A percentile compares a stretch with the other conserved stretches of the same genome.
phyloP scores from a whole-genome alignment of 768 basidiomycete genomes.

The Termitomyces sp. region DNA sequence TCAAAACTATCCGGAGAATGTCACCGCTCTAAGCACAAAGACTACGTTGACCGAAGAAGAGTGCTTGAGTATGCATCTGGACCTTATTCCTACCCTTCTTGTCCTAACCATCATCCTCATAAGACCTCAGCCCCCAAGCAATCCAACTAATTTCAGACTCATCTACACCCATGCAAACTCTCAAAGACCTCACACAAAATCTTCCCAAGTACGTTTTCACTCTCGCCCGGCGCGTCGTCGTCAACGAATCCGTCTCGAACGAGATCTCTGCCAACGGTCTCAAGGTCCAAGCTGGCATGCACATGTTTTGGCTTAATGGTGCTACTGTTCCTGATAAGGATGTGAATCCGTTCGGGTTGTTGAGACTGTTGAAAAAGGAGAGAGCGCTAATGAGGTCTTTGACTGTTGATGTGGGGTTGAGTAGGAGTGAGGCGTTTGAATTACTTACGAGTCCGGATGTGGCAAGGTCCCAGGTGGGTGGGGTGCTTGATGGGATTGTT shows the following conservation, averaged over 20 bases:
- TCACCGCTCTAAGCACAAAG: conserved; percentile 30
- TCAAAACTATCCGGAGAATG: conserved; percentile 33
- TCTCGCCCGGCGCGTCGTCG: conserved; percentile 63
- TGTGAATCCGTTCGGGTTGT: conserved; percentile 64
- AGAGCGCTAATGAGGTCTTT: conserved; percentile 55
- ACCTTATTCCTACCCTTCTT: not conserved
- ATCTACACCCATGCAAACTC: conserved; percentile 42
- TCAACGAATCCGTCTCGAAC: conserved; percentile 41
- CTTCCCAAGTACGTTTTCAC: conserved; percentile 84
- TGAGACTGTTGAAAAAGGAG: conserved; percentile 73
- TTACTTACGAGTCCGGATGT: conserved; percentile 65
- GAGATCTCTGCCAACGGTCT: conserved; percentile 58
- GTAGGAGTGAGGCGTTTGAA: conserved; percentile 60
- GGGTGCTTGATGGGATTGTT: conserved; percentile 67
- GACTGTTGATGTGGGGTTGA: conserved; percentile 52
- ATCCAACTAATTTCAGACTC: conserved; percentile 71
- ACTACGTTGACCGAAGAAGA: conserved; percentile 49
- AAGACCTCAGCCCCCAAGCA: conserved; percentile 71
- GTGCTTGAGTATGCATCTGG: conserved; percentile 34
- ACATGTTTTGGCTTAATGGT: conserved; percentile 81
- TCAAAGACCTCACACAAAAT: conserved; percentile 74
- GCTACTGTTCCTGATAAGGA: conserved; percentile 54
- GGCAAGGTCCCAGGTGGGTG: conserved; percentile 42
- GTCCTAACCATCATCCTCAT: conserved; percentile 2
- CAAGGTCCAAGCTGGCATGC: conserved; percentile 47